These are phyloP conservation scores for Populus euphratica DNA, from an alignment of 345 rosid species.

Conservation along the genomic window DNA sequence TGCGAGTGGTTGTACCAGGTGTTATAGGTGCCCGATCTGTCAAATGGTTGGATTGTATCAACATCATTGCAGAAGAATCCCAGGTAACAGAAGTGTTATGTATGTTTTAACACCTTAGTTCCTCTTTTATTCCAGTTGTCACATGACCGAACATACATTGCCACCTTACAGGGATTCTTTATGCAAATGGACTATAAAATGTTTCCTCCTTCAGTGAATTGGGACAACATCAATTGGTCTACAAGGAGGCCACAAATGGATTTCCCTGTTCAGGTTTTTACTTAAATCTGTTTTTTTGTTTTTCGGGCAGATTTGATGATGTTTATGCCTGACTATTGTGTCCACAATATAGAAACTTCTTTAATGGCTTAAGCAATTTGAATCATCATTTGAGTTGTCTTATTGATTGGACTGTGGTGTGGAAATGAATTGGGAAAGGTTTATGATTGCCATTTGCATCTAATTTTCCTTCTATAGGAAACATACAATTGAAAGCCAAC, in stretches of 20 bases:
- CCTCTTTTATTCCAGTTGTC: slow-evolving; percentile 1
- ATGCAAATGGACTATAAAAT: slow-evolving; percentile 97
- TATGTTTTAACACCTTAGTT: background rate
- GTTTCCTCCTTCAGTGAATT: slow-evolving; percentile 95
- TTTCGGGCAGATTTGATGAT: background rate
- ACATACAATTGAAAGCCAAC: background rate
- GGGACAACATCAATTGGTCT: slow-evolving; percentile 90
- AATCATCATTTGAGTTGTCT: background rate
- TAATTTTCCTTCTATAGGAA: background rate
- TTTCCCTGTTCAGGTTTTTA: slow-evolving; percentile 91
- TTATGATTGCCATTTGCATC: background rate
- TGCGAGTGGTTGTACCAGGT: slow-evolving; percentile 92
- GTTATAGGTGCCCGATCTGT: slow-evolving; percentile 98
- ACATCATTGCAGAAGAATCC: slow-evolving; percentile 73
- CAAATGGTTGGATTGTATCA: slow-evolving; percentile 91
- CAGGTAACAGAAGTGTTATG: slow-evolving; percentile 46
- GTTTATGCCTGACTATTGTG: background rate
- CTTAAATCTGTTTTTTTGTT: background rate
- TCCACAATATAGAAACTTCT: background rate
- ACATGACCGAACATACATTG: slow-evolving; percentile 6
- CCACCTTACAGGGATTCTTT: slow-evolving; percentile 70
- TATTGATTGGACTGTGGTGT: background rate
- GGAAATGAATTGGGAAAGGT: background rate
- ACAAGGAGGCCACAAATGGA: slow-evolving; percentile 94
- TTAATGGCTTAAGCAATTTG: background rate